A percentile compares a stretch with the other conserved stretches of the same genome.
Conservation (phyloP, 108 stramenopile genomes). For the Cyclotella kingstonii region DNA sequence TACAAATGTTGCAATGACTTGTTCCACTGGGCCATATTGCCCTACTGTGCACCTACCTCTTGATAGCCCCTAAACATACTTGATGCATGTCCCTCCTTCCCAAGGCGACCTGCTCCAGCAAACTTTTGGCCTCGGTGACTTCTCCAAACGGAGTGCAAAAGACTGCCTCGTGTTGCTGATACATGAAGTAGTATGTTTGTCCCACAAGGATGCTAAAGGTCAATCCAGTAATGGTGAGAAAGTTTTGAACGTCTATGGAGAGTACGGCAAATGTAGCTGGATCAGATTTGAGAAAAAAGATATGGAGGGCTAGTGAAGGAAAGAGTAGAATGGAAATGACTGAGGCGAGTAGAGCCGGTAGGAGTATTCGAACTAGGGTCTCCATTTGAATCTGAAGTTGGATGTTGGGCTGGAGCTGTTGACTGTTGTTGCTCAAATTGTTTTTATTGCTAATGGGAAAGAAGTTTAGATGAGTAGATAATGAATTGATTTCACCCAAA, state of each 20-base stretch:
- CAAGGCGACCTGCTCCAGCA: slow-evolving; percentile 86
- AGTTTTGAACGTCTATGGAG: slow-evolving; percentile 85
- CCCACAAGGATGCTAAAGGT: slow-evolving; percentile 81
- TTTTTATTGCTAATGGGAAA: neutral
- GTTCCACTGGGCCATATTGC: too few relatives aligned
- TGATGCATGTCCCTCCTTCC: slow-evolving; percentile 70
- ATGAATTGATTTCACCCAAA: too few relatives aligned
- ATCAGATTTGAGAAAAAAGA: slow-evolving; percentile 69
- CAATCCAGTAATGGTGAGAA: slow-evolving; percentile 69
- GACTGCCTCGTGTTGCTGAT: slow-evolving; percentile 82
- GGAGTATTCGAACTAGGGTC: slow-evolving; percentile 64
- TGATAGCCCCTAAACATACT: slow-evolving; percentile 42
- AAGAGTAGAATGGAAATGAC: slow-evolving; percentile 51
- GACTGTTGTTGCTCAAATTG: neutral
- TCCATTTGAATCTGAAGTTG: slow-evolving; percentile 5
- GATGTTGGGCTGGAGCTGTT: neutral
- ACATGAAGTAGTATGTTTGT: slow-evolving; percentile 88
- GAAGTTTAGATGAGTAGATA: too few relatives aligned
- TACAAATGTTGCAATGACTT: too few relatives aligned
- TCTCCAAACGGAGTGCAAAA: slow-evolving; percentile 81
- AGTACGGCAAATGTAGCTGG: slow-evolving; percentile 78
- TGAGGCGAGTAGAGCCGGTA: slow-evolving; percentile 60
- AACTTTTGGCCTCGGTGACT: slow-evolving; percentile 86
- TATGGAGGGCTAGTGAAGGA: slow-evolving; percentile 47
- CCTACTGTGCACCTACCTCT: slow-evolving; percentile 61